phyloP scores from a whole-genome alignment of 192 early-diverging fungal species.

The Spinellus fusiger region DNA sequence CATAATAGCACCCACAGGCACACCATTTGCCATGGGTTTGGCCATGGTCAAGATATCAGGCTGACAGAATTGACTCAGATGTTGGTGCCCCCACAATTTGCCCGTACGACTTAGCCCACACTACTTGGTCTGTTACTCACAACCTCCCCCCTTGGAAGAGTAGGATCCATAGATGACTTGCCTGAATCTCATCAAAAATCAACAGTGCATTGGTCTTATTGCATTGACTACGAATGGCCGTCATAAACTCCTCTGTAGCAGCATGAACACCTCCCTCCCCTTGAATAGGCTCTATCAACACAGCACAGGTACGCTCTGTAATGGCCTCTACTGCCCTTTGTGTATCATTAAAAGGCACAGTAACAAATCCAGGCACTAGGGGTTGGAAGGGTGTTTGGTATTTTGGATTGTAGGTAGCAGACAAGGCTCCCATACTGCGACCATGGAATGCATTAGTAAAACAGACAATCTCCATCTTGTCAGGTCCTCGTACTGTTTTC shows the following conservation, averaged over 20 bases:
- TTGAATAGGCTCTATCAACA: constrained; percentile 95
- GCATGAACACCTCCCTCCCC: constrained; percentile 90
- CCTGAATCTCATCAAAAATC: constrained; percentile 96
- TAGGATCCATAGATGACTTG: constrained; percentile 18
- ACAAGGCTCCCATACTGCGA: constrained; percentile 90
- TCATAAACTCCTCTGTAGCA: constrained; percentile 71
- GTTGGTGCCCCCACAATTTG: constrained; percentile 80
- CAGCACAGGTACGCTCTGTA: constrained; percentile 76
- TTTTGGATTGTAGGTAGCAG: constrained; percentile 88
- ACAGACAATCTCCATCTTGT: constrained; percentile 73
- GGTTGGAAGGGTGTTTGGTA: constrained; percentile 95
- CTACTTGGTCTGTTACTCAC: no score
- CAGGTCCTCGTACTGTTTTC: constrained; percentile 40
- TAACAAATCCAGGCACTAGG: constrained; percentile 78
- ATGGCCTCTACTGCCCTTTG: constrained; percentile 54
- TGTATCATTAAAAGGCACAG: constrained; percentile 71
- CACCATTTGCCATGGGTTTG: constrained; percentile 94
- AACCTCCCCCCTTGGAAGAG: background rate
- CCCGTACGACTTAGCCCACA: constrained; percentile 90
- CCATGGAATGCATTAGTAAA: constrained; percentile 96
- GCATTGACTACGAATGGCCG: constrained; percentile 70
- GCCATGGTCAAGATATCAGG: constrained; percentile 95
- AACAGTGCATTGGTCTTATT: constrained; percentile 83
- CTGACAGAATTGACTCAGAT: constrained; percentile 54
- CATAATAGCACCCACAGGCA: constrained; percentile 93